Evolutionary conservation across 352 stramenopile genomes (phyloP), one percentile per base, ranked within the genome.

Genomic region (Phytophthora lateralis): DNA sequence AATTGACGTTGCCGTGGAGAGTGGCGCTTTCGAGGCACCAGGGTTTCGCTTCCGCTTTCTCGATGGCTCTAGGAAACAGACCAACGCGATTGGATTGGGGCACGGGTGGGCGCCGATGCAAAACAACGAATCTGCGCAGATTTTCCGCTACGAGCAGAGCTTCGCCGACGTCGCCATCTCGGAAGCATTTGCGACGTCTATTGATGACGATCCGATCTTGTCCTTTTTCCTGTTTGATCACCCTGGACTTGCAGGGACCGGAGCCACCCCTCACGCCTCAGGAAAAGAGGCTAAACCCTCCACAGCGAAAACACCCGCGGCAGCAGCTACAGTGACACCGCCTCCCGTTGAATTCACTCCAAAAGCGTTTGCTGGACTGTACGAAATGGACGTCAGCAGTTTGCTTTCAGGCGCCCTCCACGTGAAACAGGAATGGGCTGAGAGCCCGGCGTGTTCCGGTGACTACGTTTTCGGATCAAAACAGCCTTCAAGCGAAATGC

Each of bases 11-110:
- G 53, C 66, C 10, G 54, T 89, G 15, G 76, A 82, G 24, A 59
- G 62, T 2, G 48, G 71, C 0, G 66, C 55, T 9, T 83, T 88
- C 34, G 64, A 80, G 26, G 62, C 78, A 0, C 76, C 84, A 26
- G 75, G 61, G 4, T 90, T 93, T 43, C 80, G 84, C 20, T 93
- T 89, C 44, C 74, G 76, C 6, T 91, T 90, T 47, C 53, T 93
- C 1, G 84, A 93, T 27, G 78, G 78, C 29, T 70, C 60, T 5
- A 90, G 82, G 41, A 81, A 80, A 61, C 67, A 82, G 27, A 93
- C 82, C 7, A 63, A 69, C 4, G 41, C 62, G 5, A 60, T 90
- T 15, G 68, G 68, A 0, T 52, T 60, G 2, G 35, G 47, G 3
- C 38, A 75, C 14, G 75, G 61, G 7, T 88, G 79, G 76, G 65